A percentile compares a stretch with the other conserved stretches of the same genome.
phyloP scores from a whole-genome alignment of 495 filamentous ascomycete species.

The Ramalina peruviana region DNA sequence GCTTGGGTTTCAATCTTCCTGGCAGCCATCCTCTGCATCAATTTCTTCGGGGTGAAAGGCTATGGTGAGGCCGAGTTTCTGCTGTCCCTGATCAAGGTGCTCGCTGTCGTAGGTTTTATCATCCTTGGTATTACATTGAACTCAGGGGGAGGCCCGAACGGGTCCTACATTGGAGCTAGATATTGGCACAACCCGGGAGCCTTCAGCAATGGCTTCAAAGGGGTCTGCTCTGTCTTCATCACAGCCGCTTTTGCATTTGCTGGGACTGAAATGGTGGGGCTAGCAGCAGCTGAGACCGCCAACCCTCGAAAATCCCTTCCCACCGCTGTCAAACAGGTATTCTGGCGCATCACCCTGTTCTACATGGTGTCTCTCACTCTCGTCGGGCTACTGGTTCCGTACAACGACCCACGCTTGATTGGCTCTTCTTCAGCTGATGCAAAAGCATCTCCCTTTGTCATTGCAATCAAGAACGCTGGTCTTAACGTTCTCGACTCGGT shows the following conservation, averaged over 20 bases:
- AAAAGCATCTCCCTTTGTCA: conserved; percentile 76
- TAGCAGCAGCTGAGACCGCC: conserved; percentile 32
- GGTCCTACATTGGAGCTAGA: conserved; percentile 68
- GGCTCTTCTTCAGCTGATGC: conserved; percentile 44
- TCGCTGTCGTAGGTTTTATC: conserved; percentile 78
- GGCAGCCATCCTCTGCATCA: conserved; percentile 58
- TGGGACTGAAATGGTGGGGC: conserved; percentile 80
- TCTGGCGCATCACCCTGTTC: conserved; percentile 23
- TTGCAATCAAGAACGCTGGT: conserved; percentile 69
- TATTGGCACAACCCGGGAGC: conserved; percentile 81
- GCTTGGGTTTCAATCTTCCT: conserved; percentile 83
- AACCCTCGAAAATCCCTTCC: conserved; percentile 31
- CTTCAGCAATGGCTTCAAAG: conserved; percentile 88
- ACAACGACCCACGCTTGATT: conserved; percentile 48
- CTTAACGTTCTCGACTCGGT: conserved; percentile 63
- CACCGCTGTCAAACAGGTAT: conserved; percentile 32
- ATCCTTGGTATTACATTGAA: conserved; percentile 69
- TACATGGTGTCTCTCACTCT: conserved; percentile 43
- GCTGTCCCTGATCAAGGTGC: conserved; percentile 75
- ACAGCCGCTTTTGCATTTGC: conserved; percentile 86
- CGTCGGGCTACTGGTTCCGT: conserved; percentile 50
- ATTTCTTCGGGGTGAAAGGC: conserved; percentile 72
- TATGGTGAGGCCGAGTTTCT: conserved; percentile 89
- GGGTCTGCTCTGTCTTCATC: conserved; percentile 85
- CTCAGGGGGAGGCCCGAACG: conserved; percentile 60